Evolutionary conservation across 2,329 filamentous ascomycete genomes (phyloP), one percentile per base, ranked within the genome.

Genomic region (Pseudofabraea citricarpa): DNA sequence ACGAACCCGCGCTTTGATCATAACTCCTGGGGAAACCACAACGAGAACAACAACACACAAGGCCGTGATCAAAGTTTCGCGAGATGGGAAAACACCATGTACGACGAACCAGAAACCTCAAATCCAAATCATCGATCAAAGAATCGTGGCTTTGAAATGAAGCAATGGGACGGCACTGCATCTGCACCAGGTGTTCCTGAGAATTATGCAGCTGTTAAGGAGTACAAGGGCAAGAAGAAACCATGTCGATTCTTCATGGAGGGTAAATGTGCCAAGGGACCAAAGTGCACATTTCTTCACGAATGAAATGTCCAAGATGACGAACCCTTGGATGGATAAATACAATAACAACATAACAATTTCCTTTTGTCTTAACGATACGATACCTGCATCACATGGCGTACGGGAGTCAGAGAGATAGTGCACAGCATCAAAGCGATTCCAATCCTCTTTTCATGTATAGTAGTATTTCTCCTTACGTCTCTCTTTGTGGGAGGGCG

Each of bases 281-380:
- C 84, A 26, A 80, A 81, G 56, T 88, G 85, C 66, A 87, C 84
- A 2, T 89, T 84, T 62, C 74, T 83, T 44, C 85, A 89, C 57
- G 81, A 86, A 32, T 56, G n/a, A n/a, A 54, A 37, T 22, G 21
- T 21, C 35, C n/a, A 12, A 18, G 10, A 22, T 20, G 12, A 15
- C 21, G 15, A 23, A 37, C 15, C 21, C 19, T 31, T 12, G 27
- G 13, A 31, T 31, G 6, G 27, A 31, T n/a, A 10, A 31, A n/a
- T 31, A n/a, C 27, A n/a, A n/a, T n/a, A n/a, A n/a, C n/a, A n/a
- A n/a, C n/a, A n/a, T n/a, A n/a, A n/a, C n/a, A n/a, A n/a, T 31
- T 31, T 31, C 27, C 6, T 29, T 31, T 31, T 31, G 27, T 31
- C 16, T 15, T n/a, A n/a, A n/a, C n/a, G n/a, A n/a, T 31, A 31